Evolutionary conservation across 2,329 filamentous ascomycete genomes (phyloP).

Genomic region (Lachnellula occidentalis): DNA sequence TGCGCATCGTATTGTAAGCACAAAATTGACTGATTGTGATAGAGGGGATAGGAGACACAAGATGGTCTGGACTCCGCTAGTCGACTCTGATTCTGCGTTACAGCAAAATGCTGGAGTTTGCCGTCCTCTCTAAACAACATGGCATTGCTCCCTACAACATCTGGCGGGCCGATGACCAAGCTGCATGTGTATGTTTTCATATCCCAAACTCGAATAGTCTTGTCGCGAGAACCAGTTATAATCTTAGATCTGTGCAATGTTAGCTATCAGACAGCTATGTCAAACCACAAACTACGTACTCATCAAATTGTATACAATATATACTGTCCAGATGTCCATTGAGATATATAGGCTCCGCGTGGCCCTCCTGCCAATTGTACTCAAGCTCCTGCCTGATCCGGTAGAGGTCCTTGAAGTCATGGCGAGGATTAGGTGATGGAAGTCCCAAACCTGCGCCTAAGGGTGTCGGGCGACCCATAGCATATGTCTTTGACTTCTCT

Average conservation of each 20-base stretch:
- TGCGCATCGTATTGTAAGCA: conserved; percentile 92
- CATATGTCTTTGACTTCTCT: conserved; percentile 56
- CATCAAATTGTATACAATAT: conserved; percentile 97
- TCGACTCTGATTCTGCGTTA: conserved; percentile 34
- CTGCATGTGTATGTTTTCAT: conserved; percentile 81
- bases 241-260: conserved; percentile 68
- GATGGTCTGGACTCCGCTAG: conserved; percentile 44
- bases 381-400: conserved; percentile 70
- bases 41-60: conserved; percentile 53
- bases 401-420: conserved; percentile 85
- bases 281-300: conserved; percentile 49
- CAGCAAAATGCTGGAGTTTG: conserved; percentile 50
- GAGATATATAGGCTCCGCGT: conserved; percentile 78
- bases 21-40: conserved; percentile 88
- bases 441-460: conserved; percentile 54
- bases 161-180: conserved; percentile 77
- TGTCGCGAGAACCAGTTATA: conserved; percentile 91
- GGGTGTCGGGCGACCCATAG: conserved; percentile 47
- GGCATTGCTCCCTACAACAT: conserved; percentile 49
- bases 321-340: conserved; percentile 94
- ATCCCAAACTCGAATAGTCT: conserved; percentile 94
- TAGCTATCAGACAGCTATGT: conserved; percentile 27
- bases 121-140: conserved; percentile 49
- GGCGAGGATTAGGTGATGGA: conserved; percentile 50
- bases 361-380: conserved; percentile 71